Evolutionary conservation across 192 early-diverging fungal species (phyloP).

Genomic region (Rhizophlyctis rosea): DNA sequence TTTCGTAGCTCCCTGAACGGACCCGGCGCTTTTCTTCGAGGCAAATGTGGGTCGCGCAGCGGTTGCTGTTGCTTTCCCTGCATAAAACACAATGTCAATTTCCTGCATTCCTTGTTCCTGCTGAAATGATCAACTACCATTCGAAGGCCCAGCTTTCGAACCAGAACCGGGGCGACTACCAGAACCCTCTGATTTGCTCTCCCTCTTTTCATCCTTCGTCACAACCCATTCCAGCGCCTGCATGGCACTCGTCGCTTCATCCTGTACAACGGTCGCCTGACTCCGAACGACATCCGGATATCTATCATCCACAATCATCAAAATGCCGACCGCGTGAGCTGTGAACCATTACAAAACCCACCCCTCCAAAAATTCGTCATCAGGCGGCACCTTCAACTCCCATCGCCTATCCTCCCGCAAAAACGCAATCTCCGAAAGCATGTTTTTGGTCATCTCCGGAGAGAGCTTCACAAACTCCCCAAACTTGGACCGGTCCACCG

Average conservation of each 20-base stretch:
- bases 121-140: neutral
- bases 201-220: constrained; percentile 3
- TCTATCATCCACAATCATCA: neutral
- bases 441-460: constrained; percentile 26
- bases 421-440: constrained; percentile 35
- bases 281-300: constrained; percentile 2
- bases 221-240: too few species aligned
- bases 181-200: neutral
- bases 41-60: neutral
- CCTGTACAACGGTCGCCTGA: constrained; percentile 8
- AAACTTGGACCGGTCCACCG: constrained; percentile 20
- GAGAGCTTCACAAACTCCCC: constrained; percentile 18
- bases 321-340: neutral
- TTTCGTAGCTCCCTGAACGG: constrained; percentile 9
- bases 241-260: constrained; percentile 13
- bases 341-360: constrained; percentile 3
- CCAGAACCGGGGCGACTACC: neutral
- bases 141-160: neutral
- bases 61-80: neutral
- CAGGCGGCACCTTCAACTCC: constrained; percentile 24
- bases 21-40: neutral
- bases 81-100: too few species aligned
- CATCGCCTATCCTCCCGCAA: constrained; percentile 17
- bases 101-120: neutral
- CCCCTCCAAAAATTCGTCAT: constrained; percentile 24